A percentile compares a stretch with the other conserved stretches of the same genome.
Conservation (phyloP, 116 monocot species). For the Zostera marina region DNA sequence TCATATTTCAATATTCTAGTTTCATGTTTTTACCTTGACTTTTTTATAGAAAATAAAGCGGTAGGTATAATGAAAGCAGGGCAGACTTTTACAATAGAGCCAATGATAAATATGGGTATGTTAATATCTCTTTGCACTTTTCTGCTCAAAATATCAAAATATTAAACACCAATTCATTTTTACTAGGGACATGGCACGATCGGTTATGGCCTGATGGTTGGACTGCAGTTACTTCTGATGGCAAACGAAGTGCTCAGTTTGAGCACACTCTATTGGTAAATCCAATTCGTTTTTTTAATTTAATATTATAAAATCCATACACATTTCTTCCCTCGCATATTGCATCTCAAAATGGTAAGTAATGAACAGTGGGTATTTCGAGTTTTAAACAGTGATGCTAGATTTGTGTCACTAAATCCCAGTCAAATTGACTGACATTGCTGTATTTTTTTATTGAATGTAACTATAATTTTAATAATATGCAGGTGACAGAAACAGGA, state of each 20-base stretch:
- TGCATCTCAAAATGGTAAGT: not conserved
- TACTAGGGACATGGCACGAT: conserved; percentile 83
- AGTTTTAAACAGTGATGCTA: too few relatives aligned
- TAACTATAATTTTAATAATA: not conserved
- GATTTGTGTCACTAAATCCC: too few relatives aligned
- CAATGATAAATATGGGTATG: conserved; percentile 93
- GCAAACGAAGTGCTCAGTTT: conserved; percentile 94
- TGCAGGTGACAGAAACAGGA: conserved; percentile 91
- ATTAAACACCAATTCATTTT: not conserved
- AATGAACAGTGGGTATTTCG: too few relatives aligned
- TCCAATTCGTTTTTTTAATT: too few relatives aligned
- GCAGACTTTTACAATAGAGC: conserved; percentile 94
- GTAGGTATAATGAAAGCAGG: conserved; percentile 97
- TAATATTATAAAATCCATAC: not conserved
- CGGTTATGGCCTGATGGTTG: conserved; percentile 92
- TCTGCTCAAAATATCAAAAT: conserved; percentile 1
- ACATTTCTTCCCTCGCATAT: not conserved
- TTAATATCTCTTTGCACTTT: too few relatives aligned
- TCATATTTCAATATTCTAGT: not conserved
- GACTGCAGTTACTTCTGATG: conserved; percentile 91
- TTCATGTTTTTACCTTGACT: conserved; percentile 12
- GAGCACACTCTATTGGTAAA: conserved; percentile 96
- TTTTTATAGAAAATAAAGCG: conserved; percentile 73
- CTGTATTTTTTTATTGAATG: not conserved
- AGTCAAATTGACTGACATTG: too few relatives aligned